A percentile compares a stretch with the other conserved stretches of the same genome.
Evolutionary conservation across 2,329 filamentous ascomycete species (phyloP).

Genomic region (Neofusicoccum kwambonambiense): DNA sequence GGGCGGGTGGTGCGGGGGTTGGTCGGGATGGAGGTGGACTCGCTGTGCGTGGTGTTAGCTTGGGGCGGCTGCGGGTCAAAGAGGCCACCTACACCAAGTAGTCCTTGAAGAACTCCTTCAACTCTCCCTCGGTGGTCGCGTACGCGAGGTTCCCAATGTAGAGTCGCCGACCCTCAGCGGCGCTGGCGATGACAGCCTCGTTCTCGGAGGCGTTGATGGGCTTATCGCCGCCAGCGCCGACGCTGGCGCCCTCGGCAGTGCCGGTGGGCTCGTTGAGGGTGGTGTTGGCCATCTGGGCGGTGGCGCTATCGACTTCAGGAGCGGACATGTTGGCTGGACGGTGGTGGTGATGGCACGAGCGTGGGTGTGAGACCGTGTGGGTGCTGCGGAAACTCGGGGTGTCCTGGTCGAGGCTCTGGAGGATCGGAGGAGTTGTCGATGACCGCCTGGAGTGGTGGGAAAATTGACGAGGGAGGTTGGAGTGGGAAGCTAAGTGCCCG

Average conservation of each 20-base stretch:
- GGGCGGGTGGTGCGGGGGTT: conserved; percentile 98
- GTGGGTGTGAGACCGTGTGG: conserved; percentile 20
- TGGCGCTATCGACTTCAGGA: conserved; percentile 69
- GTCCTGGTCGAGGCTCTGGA: conserved; percentile 40
- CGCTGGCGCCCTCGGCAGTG: conserved; percentile 56
- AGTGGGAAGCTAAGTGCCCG: conserved; percentile 52
- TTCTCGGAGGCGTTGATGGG: conserved; percentile 72
- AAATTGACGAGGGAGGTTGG: conserved; percentile 52
- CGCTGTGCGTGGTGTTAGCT: conserved; percentile 56
- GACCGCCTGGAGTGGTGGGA: conserved; percentile 50
- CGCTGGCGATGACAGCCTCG: conserved; percentile 92
- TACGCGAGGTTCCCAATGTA: conserved; percentile 99
- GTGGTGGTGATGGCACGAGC: conserved; percentile 57
- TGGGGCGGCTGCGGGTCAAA: not conserved
- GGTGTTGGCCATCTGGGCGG: conserved; percentile 66
- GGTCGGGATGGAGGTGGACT: conserved; percentile 98
- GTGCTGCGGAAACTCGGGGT: conserved; percentile 43
- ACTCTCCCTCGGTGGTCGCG: conserved; percentile 99
- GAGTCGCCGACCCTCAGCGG: conserved; percentile 96
- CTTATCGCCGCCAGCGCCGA: conserved; percentile 55
- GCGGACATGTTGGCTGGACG: conserved; percentile 76
- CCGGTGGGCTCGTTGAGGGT: conserved; percentile 57
- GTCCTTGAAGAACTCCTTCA: conserved; percentile 99
- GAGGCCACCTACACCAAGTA: conserved; percentile 87
- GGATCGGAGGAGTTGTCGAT: conserved; percentile 37